Conservation (phyloP, 768 basidiomycete genomes). For the Podaxis sp. region DNA sequence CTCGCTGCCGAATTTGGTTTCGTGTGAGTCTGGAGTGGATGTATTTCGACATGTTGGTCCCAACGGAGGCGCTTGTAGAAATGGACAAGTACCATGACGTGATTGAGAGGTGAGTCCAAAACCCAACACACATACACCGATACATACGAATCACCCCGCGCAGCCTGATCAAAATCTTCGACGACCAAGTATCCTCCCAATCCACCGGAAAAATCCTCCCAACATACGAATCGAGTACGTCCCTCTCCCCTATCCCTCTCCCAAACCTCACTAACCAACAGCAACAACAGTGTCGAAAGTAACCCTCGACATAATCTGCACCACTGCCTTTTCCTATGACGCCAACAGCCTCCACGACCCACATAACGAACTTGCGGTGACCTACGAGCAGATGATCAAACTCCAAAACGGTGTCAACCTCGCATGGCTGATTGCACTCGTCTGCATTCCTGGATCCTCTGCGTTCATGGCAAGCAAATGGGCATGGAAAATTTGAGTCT, state of each 20-base stretch:
- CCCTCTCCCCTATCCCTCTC: not conserved
- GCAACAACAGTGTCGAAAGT: slow-evolving; percentile 42
- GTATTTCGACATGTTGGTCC: no score
- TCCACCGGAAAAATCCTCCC: slow-evolving; percentile 25
- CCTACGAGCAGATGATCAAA: slow-evolving; percentile 41
- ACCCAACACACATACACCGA: not conserved
- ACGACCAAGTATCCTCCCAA: slow-evolving; percentile 27
- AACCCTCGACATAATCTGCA: slow-evolving; percentile 52
- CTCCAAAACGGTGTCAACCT: slow-evolving; percentile 33
- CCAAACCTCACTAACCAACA: not conserved
- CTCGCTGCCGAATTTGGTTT: slow-evolving; percentile 30
- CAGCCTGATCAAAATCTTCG: slow-evolving; percentile 35
- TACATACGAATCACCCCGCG: not conserved
- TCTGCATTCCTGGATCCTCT: slow-evolving; percentile 8
- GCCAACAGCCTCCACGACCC: slow-evolving; percentile 44
- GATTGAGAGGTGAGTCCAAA: slow-evolving; percentile 35
- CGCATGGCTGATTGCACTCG: not conserved
- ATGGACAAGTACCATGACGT: slow-evolving; percentile 49
- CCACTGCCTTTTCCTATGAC: slow-evolving; percentile 47
- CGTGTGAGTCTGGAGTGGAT: slow-evolving; percentile 10
- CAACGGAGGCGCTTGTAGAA: slow-evolving; percentile 27
- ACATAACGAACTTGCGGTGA: slow-evolving; percentile 44
- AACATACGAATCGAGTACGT: slow-evolving; percentile 48
- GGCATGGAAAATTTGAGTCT: not conserved
- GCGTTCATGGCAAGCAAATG: not conserved